phyloP scores from a whole-genome alignment of 495 filamentous ascomycete species.

The Extremus antarcticus region DNA sequence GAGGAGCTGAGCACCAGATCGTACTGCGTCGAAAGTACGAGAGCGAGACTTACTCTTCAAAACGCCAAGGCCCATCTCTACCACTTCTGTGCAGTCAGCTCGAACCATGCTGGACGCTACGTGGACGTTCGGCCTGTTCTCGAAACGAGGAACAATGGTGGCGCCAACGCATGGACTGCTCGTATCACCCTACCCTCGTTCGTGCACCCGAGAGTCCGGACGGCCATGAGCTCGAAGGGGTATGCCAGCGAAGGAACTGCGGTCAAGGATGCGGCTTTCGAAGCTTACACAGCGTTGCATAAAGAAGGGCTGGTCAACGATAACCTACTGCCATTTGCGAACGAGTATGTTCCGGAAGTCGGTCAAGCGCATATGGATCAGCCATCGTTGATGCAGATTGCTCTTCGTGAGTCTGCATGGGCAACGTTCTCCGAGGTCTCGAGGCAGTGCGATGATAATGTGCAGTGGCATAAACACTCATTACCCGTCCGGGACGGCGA shows the following conservation, averaged over 20 bases:
- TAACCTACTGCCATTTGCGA: conserved; percentile 56
- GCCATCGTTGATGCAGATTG: conserved; percentile 7
- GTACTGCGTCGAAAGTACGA: conserved; percentile 44
- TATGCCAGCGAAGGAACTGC: conserved; percentile 72
- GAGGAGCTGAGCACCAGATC: neutral
- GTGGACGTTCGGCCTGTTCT: conserved; percentile 38
- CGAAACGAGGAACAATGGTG: conserved; percentile 2
- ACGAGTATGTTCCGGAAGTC: neutral
- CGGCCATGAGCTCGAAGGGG: conserved; percentile 35
- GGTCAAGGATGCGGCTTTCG: conserved; percentile 71
- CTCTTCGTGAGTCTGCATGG: neutral
- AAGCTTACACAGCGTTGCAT: conserved; percentile 65
- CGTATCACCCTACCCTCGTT: conserved; percentile 62
- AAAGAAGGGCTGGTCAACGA: conserved; percentile 63
- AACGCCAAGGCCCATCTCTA: conserved; percentile 64
- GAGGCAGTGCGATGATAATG: neutral
- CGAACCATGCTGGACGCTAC: conserved; percentile 47
- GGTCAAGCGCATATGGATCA: conserved; percentile 2
- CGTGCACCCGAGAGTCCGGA: conserved; percentile 53
- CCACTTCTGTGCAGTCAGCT: conserved; percentile 58
- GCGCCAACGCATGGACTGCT: conserved; percentile 33
- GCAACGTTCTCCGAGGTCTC: neutral
- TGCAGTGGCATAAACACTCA: neutral
- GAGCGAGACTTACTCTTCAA: conserved; percentile 62
- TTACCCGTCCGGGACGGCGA: neutral